Conservation (phyloP, 2,329 filamentous ascomycete genomes). For the Metarhizium robertsii region DNA sequence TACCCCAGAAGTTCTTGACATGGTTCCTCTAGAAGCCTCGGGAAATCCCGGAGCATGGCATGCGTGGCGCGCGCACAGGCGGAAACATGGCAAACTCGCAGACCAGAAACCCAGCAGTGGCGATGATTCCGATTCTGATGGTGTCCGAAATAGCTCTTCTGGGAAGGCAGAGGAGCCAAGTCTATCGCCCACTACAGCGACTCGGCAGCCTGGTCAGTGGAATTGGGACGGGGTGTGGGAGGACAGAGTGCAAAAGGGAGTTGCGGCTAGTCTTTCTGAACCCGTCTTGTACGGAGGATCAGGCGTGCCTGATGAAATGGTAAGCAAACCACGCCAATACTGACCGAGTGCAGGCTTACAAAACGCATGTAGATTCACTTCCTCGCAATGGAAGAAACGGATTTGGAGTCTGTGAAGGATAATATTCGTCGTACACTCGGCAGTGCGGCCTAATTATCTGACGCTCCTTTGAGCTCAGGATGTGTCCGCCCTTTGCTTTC, state of each 20-base stretch:
- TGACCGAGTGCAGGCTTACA: constrained; percentile 9
- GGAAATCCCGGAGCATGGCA: constrained; percentile 91
- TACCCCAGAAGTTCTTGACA: constrained; percentile 66
- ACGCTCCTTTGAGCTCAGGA: not conserved
- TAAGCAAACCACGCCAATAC: constrained; percentile 31
- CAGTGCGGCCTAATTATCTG: constrained; percentile 13
- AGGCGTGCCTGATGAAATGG: constrained; percentile 59
- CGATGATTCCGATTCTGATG: not conserved
- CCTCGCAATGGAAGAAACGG: constrained; percentile 50
- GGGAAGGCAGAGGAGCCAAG: not conserved
- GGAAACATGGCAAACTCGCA: constrained; percentile 20
- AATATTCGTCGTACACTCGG: constrained; percentile 45
- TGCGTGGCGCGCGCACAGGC: constrained; percentile 72
- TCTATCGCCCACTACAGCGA: constrained; percentile 4
- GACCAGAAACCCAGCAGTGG: not conserved
- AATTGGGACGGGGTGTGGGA: constrained; percentile 99
- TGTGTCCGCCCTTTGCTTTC: not conserved
- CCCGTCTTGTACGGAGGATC: constrained; percentile 64
- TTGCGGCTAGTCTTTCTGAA: constrained; percentile 71
- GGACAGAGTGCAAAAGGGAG: constrained; percentile 70
- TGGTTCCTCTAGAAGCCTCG: constrained; percentile 68
- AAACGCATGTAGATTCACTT: constrained; percentile 49
- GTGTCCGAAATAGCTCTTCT: not conserved
- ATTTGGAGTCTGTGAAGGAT: constrained; percentile 48
- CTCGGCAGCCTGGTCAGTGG: constrained; percentile 64